Evolutionary conservation across 1,284 basidiomycete genomes (phyloP).

Genomic region (Ceraceosorus guamensis): DNA sequence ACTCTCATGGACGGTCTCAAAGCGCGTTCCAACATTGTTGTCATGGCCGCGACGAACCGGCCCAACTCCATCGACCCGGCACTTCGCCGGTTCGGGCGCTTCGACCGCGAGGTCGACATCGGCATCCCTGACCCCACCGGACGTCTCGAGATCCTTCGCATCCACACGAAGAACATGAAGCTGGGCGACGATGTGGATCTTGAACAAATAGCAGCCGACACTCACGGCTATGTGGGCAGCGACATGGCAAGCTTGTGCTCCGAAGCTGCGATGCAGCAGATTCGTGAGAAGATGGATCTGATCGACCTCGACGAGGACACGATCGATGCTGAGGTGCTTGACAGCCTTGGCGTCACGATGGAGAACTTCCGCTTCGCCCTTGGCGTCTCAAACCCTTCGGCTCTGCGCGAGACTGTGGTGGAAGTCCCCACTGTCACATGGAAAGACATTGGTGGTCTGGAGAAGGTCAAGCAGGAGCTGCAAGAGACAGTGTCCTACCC

Average conservation of each 20-base stretch:
- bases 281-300: slow-evolving; percentile 94
- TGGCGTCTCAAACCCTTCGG: slow-evolving; percentile 89
- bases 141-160: slow-evolving; percentile 93
- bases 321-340: slow-evolving; percentile 92
- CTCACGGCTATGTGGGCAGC: slow-evolving; percentile 97
- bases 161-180: slow-evolving; percentile 99
- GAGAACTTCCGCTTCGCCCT: slow-evolving; percentile 97
- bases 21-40: slow-evolving; percentile 95
- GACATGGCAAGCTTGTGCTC: slow-evolving; percentile 94
- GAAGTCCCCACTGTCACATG: slow-evolving; percentile 93
- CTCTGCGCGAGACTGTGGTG: slow-evolving; percentile 89
- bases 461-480: slow-evolving; percentile 97
- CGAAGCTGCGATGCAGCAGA: slow-evolving; percentile 97
- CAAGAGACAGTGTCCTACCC: slow-evolving; percentile 99
- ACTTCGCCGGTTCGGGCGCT: slow-evolving; percentile 93
- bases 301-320: slow-evolving; percentile 74
- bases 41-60: slow-evolving; percentile 98
- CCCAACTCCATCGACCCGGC: slow-evolving; percentile 99
- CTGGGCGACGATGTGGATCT: slow-evolving; percentile 94
- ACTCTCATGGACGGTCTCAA: slow-evolving; percentile 99
- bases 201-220: slow-evolving; percentile 94
- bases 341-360: slow-evolving; percentile 92
- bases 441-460: slow-evolving; percentile 98
- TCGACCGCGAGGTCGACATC: slow-evolving; percentile 98
- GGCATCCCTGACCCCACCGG: slow-evolving; percentile 98